phyloP scores from a whole-genome alignment of 768 basidiomycete species.

The Suillus ampliporus region DNA sequence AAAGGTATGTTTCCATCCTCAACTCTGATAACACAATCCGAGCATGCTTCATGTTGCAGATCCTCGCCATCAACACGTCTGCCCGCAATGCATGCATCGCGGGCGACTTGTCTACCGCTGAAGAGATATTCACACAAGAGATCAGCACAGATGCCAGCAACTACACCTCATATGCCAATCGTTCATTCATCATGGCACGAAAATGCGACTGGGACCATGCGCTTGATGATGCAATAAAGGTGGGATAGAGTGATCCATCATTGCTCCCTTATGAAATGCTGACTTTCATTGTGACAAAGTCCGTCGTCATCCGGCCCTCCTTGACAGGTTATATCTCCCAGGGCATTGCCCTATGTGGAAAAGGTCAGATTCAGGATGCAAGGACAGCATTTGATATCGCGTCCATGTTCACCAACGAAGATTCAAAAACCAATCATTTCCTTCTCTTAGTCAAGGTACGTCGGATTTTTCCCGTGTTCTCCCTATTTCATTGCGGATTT shows the following conservation, averaged over 20 bases:
- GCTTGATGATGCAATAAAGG: no score
- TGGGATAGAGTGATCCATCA: no score
- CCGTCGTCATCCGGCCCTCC: background rate
- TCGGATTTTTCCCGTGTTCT: accelerated
- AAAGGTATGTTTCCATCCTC: background rate
- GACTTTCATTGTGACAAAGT: background rate
- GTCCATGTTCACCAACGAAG: background rate
- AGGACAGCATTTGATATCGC: background rate
- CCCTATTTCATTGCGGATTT: background rate
- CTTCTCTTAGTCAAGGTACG: background rate
- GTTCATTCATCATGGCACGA: no score
- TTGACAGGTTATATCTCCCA: background rate
- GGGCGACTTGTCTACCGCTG: no score
- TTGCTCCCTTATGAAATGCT: no score
- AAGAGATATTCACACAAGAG: no score
- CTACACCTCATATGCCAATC: no score
- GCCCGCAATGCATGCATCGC: no score
- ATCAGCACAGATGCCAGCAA: no score
- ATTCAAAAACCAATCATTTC: background rate
- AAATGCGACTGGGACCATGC: no score
- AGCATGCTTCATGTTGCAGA: background rate
- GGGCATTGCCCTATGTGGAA: background rate
- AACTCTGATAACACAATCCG: background rate
- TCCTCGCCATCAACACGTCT: background rate
- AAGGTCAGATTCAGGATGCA: background rate